phyloP scores from a whole-genome alignment of 2,329 filamentous ascomycete genomes.

The Xylariaceae sp. region DNA sequence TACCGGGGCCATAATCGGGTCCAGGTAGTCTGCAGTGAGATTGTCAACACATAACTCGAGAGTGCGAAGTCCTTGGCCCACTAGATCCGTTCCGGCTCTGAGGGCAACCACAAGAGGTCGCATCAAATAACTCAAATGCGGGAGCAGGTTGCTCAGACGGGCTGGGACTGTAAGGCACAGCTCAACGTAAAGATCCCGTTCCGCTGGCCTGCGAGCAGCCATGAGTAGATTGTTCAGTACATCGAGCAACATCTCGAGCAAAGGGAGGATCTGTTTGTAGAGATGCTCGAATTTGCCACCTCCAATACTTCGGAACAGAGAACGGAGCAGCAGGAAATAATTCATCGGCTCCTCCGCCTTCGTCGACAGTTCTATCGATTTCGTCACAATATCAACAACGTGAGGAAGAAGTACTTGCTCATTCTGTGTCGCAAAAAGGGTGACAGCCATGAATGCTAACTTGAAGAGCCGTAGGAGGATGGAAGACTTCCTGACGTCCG shows the following conservation, averaged over 20 bases:
- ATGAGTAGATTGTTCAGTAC: conserved; percentile 92
- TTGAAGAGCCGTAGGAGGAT: conserved; percentile 95
- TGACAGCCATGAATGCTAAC: conserved; percentile 98
- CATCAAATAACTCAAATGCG: conserved; percentile 96
- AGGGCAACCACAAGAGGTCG: conserved; percentile 93
- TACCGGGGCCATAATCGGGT: conserved; percentile 98
- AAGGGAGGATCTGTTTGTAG: conserved; percentile 94
- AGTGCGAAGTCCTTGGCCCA: conserved; percentile 88
- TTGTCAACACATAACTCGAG: conserved; percentile 97
- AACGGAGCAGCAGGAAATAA: conserved; percentile 90
- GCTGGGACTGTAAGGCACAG: conserved; percentile 94
- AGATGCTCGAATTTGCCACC: conserved; percentile 96
- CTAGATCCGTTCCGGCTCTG: conserved; percentile 84
- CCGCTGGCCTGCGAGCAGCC: conserved; percentile 82
- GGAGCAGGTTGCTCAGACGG: conserved; percentile 85
- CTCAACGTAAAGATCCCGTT: conserved; percentile 95
- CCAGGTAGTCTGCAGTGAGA: conserved; percentile 92
- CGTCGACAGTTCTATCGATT: conserved; percentile 93
- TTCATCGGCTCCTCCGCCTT: conserved; percentile 98
- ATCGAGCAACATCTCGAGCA: conserved; percentile 95
- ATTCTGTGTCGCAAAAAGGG: conserved; percentile 88
- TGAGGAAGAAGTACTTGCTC: conserved; percentile 93
- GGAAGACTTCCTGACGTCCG: conserved; percentile 86
- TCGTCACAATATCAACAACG: conserved; percentile 94
- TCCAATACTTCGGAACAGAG: conserved; percentile 92